These are phyloP conservation scores for Waltergamsia citrina DNA, from an alignment of 2,329 filamentous ascomycete genomes.

Conservation along the genomic window DNA sequence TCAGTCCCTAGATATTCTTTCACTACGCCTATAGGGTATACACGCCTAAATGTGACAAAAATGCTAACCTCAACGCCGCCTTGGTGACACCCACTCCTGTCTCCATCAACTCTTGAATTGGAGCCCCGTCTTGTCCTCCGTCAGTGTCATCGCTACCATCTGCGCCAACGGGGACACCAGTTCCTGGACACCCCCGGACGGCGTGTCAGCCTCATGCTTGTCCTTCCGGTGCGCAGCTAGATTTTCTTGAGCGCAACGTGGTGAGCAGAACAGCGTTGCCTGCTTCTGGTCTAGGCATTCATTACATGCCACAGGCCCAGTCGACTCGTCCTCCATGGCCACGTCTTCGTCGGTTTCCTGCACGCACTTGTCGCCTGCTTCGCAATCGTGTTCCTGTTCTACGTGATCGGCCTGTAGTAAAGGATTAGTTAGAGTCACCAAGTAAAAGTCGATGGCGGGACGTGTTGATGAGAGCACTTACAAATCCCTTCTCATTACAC, in stretches of 20 bases:
- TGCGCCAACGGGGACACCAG: slow-evolving; percentile 13
- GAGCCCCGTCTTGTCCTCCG: slow-evolving; percentile 21
- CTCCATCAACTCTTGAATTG: too few species aligned
- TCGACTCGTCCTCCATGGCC: slow-evolving; percentile 24
- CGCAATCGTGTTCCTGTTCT: slow-evolving; percentile 28
- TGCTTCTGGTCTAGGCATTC: slow-evolving; percentile 28
- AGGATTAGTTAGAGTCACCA: slow-evolving; percentile 13
- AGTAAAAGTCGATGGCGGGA: not conserved
- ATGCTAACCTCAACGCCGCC: too few species aligned
- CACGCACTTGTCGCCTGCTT: slow-evolving; percentile 28
- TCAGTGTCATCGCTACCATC: slow-evolving; percentile 16
- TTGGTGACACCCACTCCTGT: not conserved
- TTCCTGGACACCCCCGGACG: slow-evolving; percentile 10
- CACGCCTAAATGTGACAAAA: too few species aligned
- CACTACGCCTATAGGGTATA: too few species aligned
- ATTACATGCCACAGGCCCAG: slow-evolving; percentile 25
- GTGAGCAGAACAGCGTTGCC: slow-evolving; percentile 31
- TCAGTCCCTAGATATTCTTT: too few species aligned
- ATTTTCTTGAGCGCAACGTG: slow-evolving; percentile 29
- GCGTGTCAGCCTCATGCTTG: slow-evolving; percentile 15
- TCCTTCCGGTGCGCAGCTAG: slow-evolving; percentile 27
- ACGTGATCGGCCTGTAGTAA: slow-evolving; percentile 26
- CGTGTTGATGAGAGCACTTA: slow-evolving; percentile 19
- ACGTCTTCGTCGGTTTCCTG: slow-evolving; percentile 27
- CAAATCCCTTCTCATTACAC: slow-evolving; percentile 29